These are phyloP conservation scores for Dendrobium chrysotoxum DNA, from an alignment of 106 monocot species.

Conservation along the genomic window DNA sequence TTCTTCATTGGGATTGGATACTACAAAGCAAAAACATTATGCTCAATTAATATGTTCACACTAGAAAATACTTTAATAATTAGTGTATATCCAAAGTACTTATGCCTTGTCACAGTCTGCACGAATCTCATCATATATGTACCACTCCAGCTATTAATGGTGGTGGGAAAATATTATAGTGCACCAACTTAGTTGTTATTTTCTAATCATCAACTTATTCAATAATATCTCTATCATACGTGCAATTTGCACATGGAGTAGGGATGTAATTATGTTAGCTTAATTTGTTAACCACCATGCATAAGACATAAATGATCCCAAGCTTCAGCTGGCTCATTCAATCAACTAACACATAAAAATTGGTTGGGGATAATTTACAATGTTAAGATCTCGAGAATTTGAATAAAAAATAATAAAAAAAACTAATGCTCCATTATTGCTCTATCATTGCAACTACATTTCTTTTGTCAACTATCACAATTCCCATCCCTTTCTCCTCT, in stretches of 20 bases:
- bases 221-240: not conserved
- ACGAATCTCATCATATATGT: not conserved
- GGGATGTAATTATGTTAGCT: not conserved
- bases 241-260: not conserved
- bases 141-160: not conserved
- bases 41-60: not conserved
- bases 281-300: not conserved
- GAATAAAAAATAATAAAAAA: not conserved
- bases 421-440: not conserved
- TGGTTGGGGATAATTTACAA: not conserved
- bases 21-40: slow-evolving; percentile 28
- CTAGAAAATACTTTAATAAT: not conserved
- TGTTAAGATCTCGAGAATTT: not conserved
- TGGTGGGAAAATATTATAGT: not conserved
- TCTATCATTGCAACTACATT: not conserved
- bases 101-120: not conserved
- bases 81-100: not conserved
- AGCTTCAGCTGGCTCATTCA: not conserved
- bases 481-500: not conserved
- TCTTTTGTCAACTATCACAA: not conserved
- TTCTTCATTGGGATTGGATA: slow-evolving; percentile 84
- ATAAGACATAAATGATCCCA: not conserved
- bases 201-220: not conserved
- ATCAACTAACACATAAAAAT: not conserved
- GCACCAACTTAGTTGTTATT: not conserved